Conservation (phyloP, 108 stramenopile species). For the Tribonema minus region DNA sequence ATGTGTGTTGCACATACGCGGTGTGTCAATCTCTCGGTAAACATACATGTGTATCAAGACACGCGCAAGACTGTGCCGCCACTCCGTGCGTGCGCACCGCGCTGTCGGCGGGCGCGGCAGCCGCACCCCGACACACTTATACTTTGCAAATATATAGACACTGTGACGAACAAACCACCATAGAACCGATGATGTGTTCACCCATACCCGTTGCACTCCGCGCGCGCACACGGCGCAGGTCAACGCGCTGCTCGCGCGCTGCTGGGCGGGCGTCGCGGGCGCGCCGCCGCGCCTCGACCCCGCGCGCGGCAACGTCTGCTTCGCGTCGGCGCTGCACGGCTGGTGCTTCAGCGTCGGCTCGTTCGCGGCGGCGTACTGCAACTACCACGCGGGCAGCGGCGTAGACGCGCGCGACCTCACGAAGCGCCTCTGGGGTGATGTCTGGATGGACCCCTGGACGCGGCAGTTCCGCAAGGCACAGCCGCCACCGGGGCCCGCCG, state of each 20-base stretch:
- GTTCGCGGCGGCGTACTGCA: conserved; percentile 71
- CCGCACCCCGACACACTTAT: too few species aligned
- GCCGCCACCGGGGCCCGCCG: conserved; percentile 15
- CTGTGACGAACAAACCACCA: too few species aligned
- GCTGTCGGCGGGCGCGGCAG: too few species aligned
- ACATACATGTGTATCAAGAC: too few species aligned
- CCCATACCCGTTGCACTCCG: too few species aligned
- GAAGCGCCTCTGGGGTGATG: conserved; percentile 85
- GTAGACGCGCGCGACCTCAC: conserved; percentile 60
- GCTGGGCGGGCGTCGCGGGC: conserved; percentile 10
- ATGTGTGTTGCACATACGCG: too few species aligned
- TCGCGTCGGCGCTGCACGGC: conserved; percentile 79
- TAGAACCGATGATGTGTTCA: too few species aligned
- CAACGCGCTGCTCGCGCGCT: conserved; percentile 9
- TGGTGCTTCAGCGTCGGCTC: conserved; percentile 80
- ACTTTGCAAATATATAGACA: too few species aligned
- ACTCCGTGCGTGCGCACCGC: too few species aligned
- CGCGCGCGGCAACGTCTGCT: conserved; percentile 77
- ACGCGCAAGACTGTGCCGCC: too few species aligned
- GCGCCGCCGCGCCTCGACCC: conserved; percentile 61
- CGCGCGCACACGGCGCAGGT: not conserved
- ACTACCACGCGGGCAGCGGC: not conserved
- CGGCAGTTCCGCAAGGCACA: conserved; percentile 30
- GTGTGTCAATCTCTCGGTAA: too few species aligned
- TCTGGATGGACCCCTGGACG: conserved; percentile 69